Evolutionary conservation across 345 rosid genomes (phyloP).

Genomic region (Tarenaya hassleriana): DNA sequence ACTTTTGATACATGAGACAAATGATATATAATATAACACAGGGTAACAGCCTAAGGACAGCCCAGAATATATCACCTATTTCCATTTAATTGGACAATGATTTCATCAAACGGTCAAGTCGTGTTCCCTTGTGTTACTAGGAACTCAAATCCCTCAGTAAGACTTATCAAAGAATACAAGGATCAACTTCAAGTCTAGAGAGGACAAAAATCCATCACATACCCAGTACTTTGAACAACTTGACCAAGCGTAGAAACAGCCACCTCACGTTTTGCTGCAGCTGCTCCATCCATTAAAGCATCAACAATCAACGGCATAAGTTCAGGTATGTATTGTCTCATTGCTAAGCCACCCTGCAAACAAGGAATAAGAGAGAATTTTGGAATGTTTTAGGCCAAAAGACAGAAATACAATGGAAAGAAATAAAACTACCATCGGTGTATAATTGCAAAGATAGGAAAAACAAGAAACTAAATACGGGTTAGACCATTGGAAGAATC

Average conservation of each 20-base stretch:
- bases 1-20: slow-evolving; percentile 2
- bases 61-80: slow-evolving; percentile 8
- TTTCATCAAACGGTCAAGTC: slow-evolving; percentile 18
- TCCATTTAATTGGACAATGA: slow-evolving; percentile 16
- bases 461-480: not conserved
- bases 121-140: slow-evolving; percentile 13
- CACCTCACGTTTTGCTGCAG: slow-evolving; percentile 90
- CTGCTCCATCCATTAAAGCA: slow-evolving; percentile 95
- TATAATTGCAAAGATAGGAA: slow-evolving; percentile 12
- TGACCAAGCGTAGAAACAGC: slow-evolving; percentile 98
- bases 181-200: slow-evolving; percentile 1
- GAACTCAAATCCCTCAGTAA: slow-evolving; percentile 11
- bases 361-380: slow-evolving; percentile 2
- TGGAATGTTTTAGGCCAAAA: slow-evolving; percentile 16
- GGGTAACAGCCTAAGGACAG: slow-evolving; percentile 14
- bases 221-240: slow-evolving; percentile 99
- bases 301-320: slow-evolving; percentile 98
- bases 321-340: slow-evolving; percentile 83
- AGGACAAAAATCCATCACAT: slow-evolving; percentile 28
- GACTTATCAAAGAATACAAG: slow-evolving; percentile 3
- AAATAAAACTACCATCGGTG: slow-evolving; percentile 9
- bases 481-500: slow-evolving; percentile 10
- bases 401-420: slow-evolving; percentile 7
- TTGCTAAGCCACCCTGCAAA: slow-evolving; percentile 91
- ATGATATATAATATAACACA: slow-evolving; percentile 1